These are phyloP conservation scores for Manihot esculenta DNA, from an alignment of 441 rosid species.

Conservation along the genomic window DNA sequence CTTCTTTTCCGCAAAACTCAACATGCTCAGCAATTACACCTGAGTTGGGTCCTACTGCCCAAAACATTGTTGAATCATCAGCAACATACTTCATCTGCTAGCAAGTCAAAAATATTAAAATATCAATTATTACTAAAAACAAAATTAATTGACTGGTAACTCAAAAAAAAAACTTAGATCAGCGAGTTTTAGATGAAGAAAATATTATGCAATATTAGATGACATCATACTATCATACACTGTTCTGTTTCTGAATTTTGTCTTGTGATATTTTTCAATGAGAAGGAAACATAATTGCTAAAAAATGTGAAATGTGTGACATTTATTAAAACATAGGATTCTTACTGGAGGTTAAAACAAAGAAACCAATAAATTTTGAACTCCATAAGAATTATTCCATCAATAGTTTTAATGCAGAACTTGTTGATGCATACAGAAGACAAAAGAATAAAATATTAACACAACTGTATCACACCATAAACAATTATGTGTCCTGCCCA, in stretches of 20 bases:
- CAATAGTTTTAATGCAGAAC: neutral
- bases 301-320: neutral
- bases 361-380: neutral
- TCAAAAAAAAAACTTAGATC: neutral
- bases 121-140: neutral
- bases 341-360: neutral
- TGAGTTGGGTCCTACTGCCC: slow-evolving; percentile 84
- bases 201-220: neutral
- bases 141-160: neutral
- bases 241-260: neutral
- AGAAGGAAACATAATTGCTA: no score
- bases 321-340: neutral
- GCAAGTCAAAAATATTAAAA: slow-evolving; percentile 19
- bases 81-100: slow-evolving; percentile 68
- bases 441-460: neutral
- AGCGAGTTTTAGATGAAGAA: neutral
- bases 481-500: neutral
- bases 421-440: neutral
- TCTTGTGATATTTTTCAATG: neutral
- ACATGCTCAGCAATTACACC: slow-evolving; percentile 73
- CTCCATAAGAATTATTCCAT: no score
- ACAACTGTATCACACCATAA: neutral
- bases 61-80: slow-evolving; percentile 85
- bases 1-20: slow-evolving; percentile 79
- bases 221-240: no score